A percentile compares a stretch with the other conserved stretches of the same genome.
These are phyloP conservation scores for Periconia sp. DNA, from an alignment of 2,329 filamentous ascomycete genomes.

Conservation along the genomic window DNA sequence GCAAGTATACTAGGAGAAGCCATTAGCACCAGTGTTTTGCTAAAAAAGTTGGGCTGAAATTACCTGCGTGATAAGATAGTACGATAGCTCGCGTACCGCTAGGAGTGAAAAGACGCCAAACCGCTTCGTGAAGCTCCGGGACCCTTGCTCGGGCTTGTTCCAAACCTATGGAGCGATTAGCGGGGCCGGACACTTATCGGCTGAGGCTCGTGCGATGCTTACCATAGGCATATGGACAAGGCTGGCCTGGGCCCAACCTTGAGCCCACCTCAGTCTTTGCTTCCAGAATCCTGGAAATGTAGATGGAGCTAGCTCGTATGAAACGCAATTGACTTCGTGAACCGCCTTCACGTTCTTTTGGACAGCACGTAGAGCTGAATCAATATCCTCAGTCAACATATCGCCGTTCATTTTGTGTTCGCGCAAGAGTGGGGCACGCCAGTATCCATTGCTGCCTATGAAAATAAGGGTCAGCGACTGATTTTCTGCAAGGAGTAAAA, in stretches of 20 bases:
- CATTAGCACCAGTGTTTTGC: too few relatives aligned
- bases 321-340: conserved; percentile 53
- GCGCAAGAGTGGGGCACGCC: conserved; percentile 47
- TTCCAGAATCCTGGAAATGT: conserved; percentile 52
- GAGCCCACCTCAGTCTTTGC: conserved; percentile 53
- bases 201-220: background rate
- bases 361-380: conserved; percentile 52
- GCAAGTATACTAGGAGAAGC: conserved; percentile 48
- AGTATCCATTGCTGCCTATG: conserved; percentile 52
- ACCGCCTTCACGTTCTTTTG: conserved; percentile 48
- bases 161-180: too few relatives aligned
- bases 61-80: conserved; percentile 50
- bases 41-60: too few relatives aligned
- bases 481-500: background rate
- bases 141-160: conserved; percentile 37
- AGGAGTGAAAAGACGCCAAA: conserved; percentile 52
- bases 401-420: conserved; percentile 52
- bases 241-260: conserved; percentile 54
- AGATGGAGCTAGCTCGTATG: conserved; percentile 54
- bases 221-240: conserved; percentile 45
- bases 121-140: conserved; percentile 37
- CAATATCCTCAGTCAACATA: conserved; percentile 57
- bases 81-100: conserved; percentile 50
- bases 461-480: background rate
- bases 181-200: too few relatives aligned